Conservation (phyloP, 768 basidiomycete species). For the Tubosaeta sp. region DNA sequence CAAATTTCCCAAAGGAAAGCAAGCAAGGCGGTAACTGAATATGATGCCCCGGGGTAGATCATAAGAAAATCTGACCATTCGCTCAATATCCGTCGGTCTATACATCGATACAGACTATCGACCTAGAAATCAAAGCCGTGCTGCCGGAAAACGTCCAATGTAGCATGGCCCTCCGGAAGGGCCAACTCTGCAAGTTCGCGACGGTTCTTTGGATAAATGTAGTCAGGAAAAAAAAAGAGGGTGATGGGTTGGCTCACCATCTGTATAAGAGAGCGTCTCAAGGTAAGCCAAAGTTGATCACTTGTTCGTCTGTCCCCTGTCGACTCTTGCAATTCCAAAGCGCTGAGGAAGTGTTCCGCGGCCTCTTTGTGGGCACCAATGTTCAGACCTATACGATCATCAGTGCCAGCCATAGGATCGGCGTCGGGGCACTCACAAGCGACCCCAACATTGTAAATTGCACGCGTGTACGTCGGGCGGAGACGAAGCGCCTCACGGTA, state of each 20-base stretch:
- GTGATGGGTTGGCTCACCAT: slow-evolving; percentile 50
- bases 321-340: slow-evolving; percentile 72
- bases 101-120: background rate
- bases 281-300: slow-evolving; percentile 85
- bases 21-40: background rate
- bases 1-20: background rate
- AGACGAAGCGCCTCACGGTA: slow-evolving; percentile 88
- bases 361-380: slow-evolving; percentile 95
- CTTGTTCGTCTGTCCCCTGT: slow-evolving; percentile 65
- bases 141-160: slow-evolving; percentile 68
- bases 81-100: background rate
- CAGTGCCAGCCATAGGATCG: slow-evolving; percentile 3
- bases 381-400: slow-evolving; percentile 66
- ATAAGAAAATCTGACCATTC: background rate
- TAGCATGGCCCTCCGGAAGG: slow-evolving; percentile 53
- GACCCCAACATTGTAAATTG: slow-evolving; percentile 97
- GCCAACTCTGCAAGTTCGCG: slow-evolving; percentile 78
- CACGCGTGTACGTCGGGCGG: slow-evolving; percentile 93
- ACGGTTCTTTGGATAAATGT: slow-evolving; percentile 51
- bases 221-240: background rate
- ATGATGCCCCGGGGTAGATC: background rate
- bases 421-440: slow-evolving; percentile 64
- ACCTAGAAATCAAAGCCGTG: slow-evolving; percentile 87
- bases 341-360: slow-evolving; percentile 91
- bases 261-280: slow-evolving; percentile 71